phyloP scores from a whole-genome alignment of 116 monocot genomes.

The Dioscorea cayenensis region DNA sequence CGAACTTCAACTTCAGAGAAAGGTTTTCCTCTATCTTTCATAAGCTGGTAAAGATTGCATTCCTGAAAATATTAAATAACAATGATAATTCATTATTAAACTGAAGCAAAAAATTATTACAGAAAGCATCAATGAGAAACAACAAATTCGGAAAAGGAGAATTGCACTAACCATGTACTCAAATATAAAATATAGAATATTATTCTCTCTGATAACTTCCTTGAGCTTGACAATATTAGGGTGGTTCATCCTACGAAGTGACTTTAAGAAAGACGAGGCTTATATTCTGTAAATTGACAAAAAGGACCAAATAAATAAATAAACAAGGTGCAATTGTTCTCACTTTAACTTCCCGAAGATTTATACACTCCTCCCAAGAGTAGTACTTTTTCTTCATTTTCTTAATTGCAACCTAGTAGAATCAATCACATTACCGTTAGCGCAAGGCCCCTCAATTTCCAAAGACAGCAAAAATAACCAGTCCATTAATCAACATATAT shows the following conservation, averaged over 20 bases:
- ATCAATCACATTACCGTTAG: neutral
- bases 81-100: too few relatives aligned
- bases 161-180: conserved; percentile 78
- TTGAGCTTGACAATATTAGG: conserved; percentile 96
- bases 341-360: conserved; percentile 96
- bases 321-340: neutral
- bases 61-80: conserved; percentile 41
- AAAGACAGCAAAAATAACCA: neutral
- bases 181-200: conserved; percentile 77
- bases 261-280: conserved; percentile 25
- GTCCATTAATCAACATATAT: neutral
- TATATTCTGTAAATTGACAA: neutral
- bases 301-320: neutral
- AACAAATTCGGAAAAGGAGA: neutral
- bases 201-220: conserved; percentile 90
- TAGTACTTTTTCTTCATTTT: conserved; percentile 99
- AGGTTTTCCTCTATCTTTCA: conserved; percentile 62
- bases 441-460: neutral
- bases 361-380: conserved; percentile 98
- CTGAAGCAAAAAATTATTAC: neutral
- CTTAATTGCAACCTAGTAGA: conserved; percentile 78
- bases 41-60: conserved; percentile 90
- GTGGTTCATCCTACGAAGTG: conserved; percentile 87
- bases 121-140: neutral
- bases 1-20: conserved; percentile 77